Percentiles rank a stretch among this genome's conserved stretches.
Conservation (phyloP, 768 basidiomycete species). For the Boletus rubroflammeus region DNA sequence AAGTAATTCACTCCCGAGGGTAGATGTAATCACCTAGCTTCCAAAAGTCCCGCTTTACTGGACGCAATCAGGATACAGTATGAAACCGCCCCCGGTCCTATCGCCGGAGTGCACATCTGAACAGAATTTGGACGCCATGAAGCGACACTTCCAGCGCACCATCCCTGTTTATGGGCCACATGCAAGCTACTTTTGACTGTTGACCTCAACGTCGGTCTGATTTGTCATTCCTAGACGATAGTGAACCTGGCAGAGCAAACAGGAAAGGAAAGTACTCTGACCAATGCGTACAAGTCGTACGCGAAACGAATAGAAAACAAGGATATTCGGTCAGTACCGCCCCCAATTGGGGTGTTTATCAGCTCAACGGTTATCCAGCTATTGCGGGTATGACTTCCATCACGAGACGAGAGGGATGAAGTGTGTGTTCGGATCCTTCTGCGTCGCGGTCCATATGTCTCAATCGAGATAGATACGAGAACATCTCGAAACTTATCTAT, state of each 20-base stretch:
- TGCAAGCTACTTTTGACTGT: constrained; percentile 39
- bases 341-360: not conserved
- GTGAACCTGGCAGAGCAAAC: constrained; percentile 89
- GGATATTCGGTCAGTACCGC: constrained; percentile 50
- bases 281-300: constrained; percentile 71
- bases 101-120: constrained; percentile 67
- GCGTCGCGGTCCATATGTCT: not conserved
- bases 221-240: constrained; percentile 48
- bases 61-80: constrained; percentile 81
- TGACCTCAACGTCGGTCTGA: constrained; percentile 4
- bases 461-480: constrained; percentile 65
- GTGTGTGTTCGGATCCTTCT: constrained; percentile 38
- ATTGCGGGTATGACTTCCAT: constrained; percentile 90
- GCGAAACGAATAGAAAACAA: constrained; percentile 53
- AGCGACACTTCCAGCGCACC: constrained; percentile 68
- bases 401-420: constrained; percentile 93
- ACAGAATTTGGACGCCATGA: constrained; percentile 68
- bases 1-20: not conserved
- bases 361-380: constrained; percentile 39
- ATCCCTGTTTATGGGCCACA: constrained; percentile 73
- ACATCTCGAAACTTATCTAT: constrained; percentile 74
- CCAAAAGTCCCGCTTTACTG: constrained; percentile 83
- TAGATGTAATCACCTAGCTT: constrained; percentile 2
- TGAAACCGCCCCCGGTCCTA: constrained; percentile 85
- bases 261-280: constrained; percentile 83